Percentiles rank a stretch among this genome's conserved stretches.
phyloP scores from a whole-genome alignment of 352 stramenopile genomes.

The Phytopythium boreale region DNA sequence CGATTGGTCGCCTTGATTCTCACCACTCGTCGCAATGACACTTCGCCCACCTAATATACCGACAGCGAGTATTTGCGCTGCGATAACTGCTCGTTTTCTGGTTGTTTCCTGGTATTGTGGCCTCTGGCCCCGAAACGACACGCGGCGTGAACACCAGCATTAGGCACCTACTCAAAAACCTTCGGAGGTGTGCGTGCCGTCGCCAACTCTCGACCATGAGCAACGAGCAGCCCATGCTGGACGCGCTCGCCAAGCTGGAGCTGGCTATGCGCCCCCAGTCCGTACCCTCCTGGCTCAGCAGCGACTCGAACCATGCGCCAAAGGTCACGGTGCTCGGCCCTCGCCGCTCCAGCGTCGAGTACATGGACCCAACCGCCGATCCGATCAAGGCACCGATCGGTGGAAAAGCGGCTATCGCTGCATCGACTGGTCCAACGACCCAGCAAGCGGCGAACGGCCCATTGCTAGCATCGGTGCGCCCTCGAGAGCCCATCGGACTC shows the following conservation, averaged over 20 bases:
- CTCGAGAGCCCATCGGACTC: constrained; percentile 50
- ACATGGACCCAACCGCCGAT: constrained; percentile 32
- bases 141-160: background rate
- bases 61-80: no score
- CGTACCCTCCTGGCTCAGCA: constrained; percentile 70
- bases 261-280: constrained; percentile 69
- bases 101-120: background rate
- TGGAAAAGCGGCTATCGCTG: background rate
- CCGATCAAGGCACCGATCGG: background rate
- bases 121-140: background rate
- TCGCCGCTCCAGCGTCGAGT: constrained; percentile 44
- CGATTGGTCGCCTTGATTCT: no score
- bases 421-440: background rate
- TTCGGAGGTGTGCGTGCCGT: no score
- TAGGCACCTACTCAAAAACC: no score
- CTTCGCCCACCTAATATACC: no score
- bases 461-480: constrained; percentile 35
- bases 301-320: constrained; percentile 61
- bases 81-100: background rate
- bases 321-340: constrained; percentile 59
- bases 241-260: constrained; percentile 65
- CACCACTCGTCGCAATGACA: no score
- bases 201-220: constrained; percentile 11
- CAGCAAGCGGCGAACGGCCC: constrained; percentile 12
- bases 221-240: constrained; percentile 36